Base-by-base conservation (phyloP, 495 filamentous ascomycete genomes). In the Penicillium roqueforti region DNA sequence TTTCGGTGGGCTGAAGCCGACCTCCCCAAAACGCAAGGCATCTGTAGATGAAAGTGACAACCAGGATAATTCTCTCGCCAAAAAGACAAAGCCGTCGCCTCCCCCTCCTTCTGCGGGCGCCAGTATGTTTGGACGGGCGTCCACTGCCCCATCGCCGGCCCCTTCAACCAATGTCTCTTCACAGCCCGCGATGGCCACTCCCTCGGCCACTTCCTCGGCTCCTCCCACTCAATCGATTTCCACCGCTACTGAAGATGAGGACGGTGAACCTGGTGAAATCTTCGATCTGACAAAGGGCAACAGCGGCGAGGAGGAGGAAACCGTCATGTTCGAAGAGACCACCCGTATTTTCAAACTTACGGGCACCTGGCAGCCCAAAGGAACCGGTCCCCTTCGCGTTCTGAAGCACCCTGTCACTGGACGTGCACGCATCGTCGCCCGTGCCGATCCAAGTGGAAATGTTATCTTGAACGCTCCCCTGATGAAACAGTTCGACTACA, bases 251-350 rank as follows among this genome's bases (percentile, higher is more conserved):
- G 76, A 76, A 48, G 80, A 80, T 41, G 81, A 82, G 14, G 80
- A 77, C 22, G 67, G 70, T 50, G 77, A 80, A 58, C 70, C 78
- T 43, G 74, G 79, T 44, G 63, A 69, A 11, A 67, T 78, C 40
- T 77, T 87, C 48, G 80, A 86, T 66, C 76, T 89, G 57, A 79
- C 82, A 46, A 70, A 74, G 41, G 76, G 77, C 52, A 80, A 83
- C 22, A 80, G 81, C 40, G 87, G 86, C 7, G 87, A 91, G 63
- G 86, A 89, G 61, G 75, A 89, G 53, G 88, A 92, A 62, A 73
- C 77, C 28, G 70, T 83, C 19, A 57, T 87, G 5, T 78, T 83
- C 59, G 82, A 88, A 55, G 76, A 82, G 13, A 80, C 81, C 40
- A 80, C 81, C 34, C 86, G 84, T 61, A 86, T 77, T 8, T 61